phyloP scores from a whole-genome alignment of 139 green algal genomes.

The Nannochloris sp. region DNA sequence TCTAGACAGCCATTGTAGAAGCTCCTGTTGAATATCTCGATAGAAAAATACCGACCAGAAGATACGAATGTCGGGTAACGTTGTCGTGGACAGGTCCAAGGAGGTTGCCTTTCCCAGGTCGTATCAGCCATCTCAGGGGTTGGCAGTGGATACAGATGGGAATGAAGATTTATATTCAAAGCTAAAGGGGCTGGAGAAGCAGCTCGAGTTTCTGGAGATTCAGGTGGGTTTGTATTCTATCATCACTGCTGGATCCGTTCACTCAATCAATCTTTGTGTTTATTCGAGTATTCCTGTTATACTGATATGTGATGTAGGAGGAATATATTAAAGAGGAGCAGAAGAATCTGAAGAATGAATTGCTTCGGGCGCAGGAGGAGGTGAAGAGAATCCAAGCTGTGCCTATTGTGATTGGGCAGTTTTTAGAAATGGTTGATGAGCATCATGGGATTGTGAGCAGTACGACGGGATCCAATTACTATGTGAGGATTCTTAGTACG shows the following conservation, averaged over 20 bases:
- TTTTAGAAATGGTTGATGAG: constrained; percentile 97
- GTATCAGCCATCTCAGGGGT: neutral
- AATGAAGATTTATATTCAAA: constrained; percentile 66
- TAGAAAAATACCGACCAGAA: neutral
- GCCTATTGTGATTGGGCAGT: constrained; percentile 97
- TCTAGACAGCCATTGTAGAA: too few relatives aligned
- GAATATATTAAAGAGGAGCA: constrained; percentile 99
- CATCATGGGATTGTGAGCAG: constrained; percentile 94
- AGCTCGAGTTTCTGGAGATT: constrained; percentile 98
- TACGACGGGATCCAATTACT: constrained; percentile 79
- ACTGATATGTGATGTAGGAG: constrained; percentile 48
- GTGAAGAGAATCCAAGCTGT: constrained; percentile 49
- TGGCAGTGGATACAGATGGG: neutral
- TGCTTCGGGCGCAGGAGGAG: constrained; percentile 95
- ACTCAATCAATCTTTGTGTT: neutral
- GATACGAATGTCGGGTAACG: constrained; percentile 6
- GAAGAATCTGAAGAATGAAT: constrained; percentile 94
- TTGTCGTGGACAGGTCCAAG: neutral
- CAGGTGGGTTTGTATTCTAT: constrained; percentile 43
- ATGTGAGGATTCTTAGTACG: constrained; percentile 89
- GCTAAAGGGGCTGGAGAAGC: constrained; percentile 86
- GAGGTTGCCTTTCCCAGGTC: neutral
- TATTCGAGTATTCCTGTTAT: too few relatives aligned
- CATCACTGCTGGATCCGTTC: neutral
- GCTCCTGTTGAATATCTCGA: neutral